Evolutionary conservation across 2,329 filamentous ascomycete genomes (phyloP).

Genomic region (Aspergillus sp.): DNA sequence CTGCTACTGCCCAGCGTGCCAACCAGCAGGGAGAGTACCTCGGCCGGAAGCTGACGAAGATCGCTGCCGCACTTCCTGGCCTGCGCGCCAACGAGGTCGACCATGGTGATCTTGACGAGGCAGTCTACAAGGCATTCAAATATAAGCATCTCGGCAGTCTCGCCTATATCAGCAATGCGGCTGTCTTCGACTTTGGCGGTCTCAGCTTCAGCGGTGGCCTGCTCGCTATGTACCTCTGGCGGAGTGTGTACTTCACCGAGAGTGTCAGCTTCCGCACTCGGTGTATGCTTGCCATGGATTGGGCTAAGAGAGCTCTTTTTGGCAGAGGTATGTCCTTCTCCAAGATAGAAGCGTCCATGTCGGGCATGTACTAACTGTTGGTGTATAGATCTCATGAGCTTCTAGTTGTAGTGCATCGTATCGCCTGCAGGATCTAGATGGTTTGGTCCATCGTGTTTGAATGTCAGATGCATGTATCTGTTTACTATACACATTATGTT

Average conservation of each 20-base stretch:
- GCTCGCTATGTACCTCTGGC: slow-evolving; percentile 93
- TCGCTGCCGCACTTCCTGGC: slow-evolving; percentile 73
- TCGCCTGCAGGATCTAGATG: neutral
- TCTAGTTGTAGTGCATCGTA: slow-evolving; percentile 29
- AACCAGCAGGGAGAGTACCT: slow-evolving; percentile 95
- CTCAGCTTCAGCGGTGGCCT: slow-evolving; percentile 77
- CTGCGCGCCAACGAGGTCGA: slow-evolving; percentile 75
- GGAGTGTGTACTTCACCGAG: slow-evolving; percentile 95
- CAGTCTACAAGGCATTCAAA: slow-evolving; percentile 90
- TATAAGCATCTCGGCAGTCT: slow-evolving; percentile 89
- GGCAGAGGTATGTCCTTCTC: slow-evolving; percentile 68
- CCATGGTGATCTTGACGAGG: slow-evolving; percentile 87
- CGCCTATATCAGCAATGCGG: slow-evolving; percentile 94
- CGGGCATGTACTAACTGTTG: neutral
- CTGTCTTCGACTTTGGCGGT: slow-evolving; percentile 86
- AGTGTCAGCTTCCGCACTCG: slow-evolving; percentile 91
- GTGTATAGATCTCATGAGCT: slow-evolving; percentile 52
- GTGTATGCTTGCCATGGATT: slow-evolving; percentile 92
- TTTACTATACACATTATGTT: neutral
- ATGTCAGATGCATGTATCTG: neutral
- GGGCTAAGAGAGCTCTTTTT: slow-evolving; percentile 94
- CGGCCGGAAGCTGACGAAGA: slow-evolving; percentile 88
- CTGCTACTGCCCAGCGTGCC: slow-evolving; percentile 91
- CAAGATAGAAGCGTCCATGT: neutral
- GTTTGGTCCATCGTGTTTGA: neutral